These are phyloP conservation scores for Tarenaya hassleriana DNA, from an alignment of 345 rosid species.

Conservation along the genomic window DNA sequence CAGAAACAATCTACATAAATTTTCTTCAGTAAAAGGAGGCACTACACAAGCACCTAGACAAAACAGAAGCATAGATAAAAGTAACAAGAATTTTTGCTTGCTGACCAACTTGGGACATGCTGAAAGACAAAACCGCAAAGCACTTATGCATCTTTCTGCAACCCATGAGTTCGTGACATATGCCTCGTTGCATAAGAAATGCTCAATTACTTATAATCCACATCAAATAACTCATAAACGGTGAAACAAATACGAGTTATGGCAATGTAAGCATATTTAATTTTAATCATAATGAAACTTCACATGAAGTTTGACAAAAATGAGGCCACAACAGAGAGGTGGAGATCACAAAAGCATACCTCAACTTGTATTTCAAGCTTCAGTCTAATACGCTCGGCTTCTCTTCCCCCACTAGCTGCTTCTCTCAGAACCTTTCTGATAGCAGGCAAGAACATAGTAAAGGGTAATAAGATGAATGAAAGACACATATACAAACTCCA, in stretches of 20 bases:
- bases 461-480: background rate
- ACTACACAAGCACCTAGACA: too few relatives aligned
- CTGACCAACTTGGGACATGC: too few relatives aligned
- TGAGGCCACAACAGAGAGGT: background rate
- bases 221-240: constrained; percentile 1
- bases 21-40: too few relatives aligned
- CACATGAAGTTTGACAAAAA: background rate
- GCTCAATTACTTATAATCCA: too few relatives aligned
- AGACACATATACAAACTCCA: background rate
- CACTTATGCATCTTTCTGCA: too few relatives aligned
- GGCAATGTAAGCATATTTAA: constrained; percentile 5
- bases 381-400: constrained; percentile 70
- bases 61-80: too few relatives aligned
- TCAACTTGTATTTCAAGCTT: constrained; percentile 83
- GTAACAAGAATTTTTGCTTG: too few relatives aligned
- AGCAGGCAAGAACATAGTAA: background rate
- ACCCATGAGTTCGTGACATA: too few relatives aligned
- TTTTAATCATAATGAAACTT: background rate
- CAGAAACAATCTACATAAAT: too few relatives aligned
- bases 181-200: too few relatives aligned
- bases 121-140: too few relatives aligned
- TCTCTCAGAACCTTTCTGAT: constrained; percentile 80
- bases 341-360: constrained; percentile 32
- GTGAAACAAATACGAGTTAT: background rate
- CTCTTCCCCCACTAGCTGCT: constrained; percentile 72